Conservation (phyloP, 768 basidiomycete genomes). For the Podaxis pistillaris region DNA sequence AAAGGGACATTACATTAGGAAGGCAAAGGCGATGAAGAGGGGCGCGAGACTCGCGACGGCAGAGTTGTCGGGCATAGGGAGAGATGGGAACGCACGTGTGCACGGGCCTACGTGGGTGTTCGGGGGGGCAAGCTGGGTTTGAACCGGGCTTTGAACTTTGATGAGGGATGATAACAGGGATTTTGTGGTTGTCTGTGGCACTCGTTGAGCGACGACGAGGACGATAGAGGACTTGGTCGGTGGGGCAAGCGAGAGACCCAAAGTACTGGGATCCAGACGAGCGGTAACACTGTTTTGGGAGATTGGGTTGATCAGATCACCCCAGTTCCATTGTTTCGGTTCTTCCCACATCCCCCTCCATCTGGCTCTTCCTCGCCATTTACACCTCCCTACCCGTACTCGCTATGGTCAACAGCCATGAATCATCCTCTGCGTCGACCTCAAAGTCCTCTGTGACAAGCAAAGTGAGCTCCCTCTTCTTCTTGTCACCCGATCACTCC, state of each 20-base stretch:
- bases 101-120: neutral
- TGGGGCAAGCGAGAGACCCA: conserved; percentile 7
- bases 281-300: conserved; percentile 27
- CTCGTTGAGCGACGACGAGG: no score
- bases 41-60: conserved; percentile 27
- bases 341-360: conserved; percentile 28
- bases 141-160: conserved; percentile 23
- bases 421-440: conserved; percentile 27
- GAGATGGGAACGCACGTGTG: neutral
- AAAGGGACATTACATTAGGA: conserved; percentile 42
- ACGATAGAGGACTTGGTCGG: no score
- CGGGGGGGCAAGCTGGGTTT: conserved; percentile 14
- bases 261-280: conserved; percentile 26
- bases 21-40: conserved; percentile 43
- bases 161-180: neutral
- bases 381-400: conserved; percentile 26
- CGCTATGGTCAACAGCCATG: conserved; percentile 32
- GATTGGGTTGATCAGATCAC: conserved; percentile 40
- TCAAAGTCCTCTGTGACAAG: conserved; percentile 23
- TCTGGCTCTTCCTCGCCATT: conserved; percentile 26
- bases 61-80: conserved; percentile 2
- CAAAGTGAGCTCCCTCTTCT: conserved; percentile 25
- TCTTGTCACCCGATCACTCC: conserved; percentile 6
- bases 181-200: no score
- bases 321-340: conserved; percentile 38